Percentiles rank a stretch among this genome's conserved stretches.
phyloP scores from a whole-genome alignment of 257 asterid genomes.

The Scutellaria galericulata region DNA sequence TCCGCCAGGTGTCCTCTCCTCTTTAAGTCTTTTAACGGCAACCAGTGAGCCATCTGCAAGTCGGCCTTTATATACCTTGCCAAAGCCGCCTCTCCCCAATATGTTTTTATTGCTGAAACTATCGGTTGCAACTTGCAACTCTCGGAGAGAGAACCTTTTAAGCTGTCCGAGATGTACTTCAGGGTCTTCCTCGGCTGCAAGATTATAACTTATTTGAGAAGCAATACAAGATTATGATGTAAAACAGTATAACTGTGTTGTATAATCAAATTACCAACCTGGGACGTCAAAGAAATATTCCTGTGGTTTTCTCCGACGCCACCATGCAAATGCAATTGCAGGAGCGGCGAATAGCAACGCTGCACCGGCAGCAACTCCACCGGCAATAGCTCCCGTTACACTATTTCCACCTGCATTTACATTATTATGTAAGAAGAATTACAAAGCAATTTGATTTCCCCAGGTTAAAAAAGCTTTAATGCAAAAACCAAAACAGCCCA shows the following conservation, averaged over 20 bases:
- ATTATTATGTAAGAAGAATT: not conserved
- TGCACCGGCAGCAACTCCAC: conserved; percentile 67
- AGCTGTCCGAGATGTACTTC: conserved; percentile 65
- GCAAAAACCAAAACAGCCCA: not conserved
- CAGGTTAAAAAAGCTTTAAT: not conserved
- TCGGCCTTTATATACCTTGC: conserved; percentile 60
- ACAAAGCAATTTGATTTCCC: not conserved
- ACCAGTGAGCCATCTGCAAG: conserved; percentile 55
- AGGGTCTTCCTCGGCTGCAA: conserved; percentile 62
- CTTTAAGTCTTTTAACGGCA: conserved; percentile 60
- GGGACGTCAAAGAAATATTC: conserved; percentile 64
- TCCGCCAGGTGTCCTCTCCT: conserved; percentile 62
- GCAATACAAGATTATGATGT: conserved; percentile 1
- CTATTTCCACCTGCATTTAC: conserved; percentile 45
- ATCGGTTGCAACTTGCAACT: conserved; percentile 63
- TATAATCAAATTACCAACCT: conserved; percentile 36
- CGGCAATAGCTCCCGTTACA: conserved; percentile 63
- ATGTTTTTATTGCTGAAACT: conserved; percentile 57
- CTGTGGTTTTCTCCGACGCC: conserved; percentile 61
- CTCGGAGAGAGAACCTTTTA: conserved; percentile 60
- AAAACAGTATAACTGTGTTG: not conserved
- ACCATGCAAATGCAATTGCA: conserved; percentile 62
- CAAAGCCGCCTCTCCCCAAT: conserved; percentile 61
- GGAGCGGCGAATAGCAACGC: conserved; percentile 64
- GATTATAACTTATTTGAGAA: conserved; percentile 20